A percentile compares a stretch with the other conserved stretches of the same genome.
Evolutionary conservation across 495 filamentous ascomycete genomes (phyloP).

Genomic region (Talaromyces wortmannii): DNA sequence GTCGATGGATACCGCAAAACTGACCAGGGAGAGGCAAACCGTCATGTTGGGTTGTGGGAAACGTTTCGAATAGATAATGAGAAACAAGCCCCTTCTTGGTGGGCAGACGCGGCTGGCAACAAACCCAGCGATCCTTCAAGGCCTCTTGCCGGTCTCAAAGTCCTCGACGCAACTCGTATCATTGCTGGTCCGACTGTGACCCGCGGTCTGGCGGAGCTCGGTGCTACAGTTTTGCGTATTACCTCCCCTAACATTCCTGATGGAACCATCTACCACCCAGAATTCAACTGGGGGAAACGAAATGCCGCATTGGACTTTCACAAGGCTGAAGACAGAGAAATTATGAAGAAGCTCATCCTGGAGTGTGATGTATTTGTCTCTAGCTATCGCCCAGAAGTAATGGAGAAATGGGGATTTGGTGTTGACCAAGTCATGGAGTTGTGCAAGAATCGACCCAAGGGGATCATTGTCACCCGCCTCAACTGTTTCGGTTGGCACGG

Average conservation of each 20-base stretch:
- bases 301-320: slow-evolving; percentile 44
- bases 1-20: slow-evolving; percentile 25
- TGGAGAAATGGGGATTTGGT: slow-evolving; percentile 47
- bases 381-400: slow-evolving; percentile 44
- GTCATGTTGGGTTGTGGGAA: slow-evolving; percentile 13
- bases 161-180: slow-evolving; percentile 54
- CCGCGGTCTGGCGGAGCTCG: slow-evolving; percentile 46
- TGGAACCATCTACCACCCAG: slow-evolving; percentile 16
- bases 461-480: slow-evolving; percentile 57
- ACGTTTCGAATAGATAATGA: slow-evolving; percentile 3
- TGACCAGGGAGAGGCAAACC: slow-evolving; percentile 17
- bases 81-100: slow-evolving; percentile 12
- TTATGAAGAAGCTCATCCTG: slow-evolving; percentile 34
- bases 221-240: slow-evolving; percentile 55
- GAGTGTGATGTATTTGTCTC: slow-evolving; percentile 53
- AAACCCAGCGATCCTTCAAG: slow-evolving; percentile 7
- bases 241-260: slow-evolving; percentile 49
- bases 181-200: slow-evolving; percentile 53
- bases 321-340: slow-evolving; percentile 30
- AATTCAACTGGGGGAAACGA: slow-evolving; percentile 50
- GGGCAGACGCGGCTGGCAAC: slow-evolving; percentile 8
- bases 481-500: slow-evolving; percentile 53
- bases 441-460: slow-evolving; percentile 34
- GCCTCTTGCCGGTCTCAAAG: slow-evolving; percentile 52
- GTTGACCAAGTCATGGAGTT: slow-evolving; percentile 41